These are phyloP conservation scores for Lipomyces sp. DNA, from an alignment of 805 yeast genomes.

Conservation along the genomic window DNA sequence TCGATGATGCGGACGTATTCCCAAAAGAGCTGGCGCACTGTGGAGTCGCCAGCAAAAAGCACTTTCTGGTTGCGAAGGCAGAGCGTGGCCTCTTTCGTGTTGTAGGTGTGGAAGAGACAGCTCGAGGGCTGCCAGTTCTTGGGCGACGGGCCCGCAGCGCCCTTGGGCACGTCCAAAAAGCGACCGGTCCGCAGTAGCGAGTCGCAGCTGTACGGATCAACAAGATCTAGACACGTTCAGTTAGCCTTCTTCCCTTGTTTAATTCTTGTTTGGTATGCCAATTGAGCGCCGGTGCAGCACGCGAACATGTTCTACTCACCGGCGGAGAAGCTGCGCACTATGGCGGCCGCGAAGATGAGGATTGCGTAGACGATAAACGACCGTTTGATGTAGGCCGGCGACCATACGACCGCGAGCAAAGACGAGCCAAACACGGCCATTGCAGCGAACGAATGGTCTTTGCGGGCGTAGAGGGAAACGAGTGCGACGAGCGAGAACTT, in stretches of 20 bases:
- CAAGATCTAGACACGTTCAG: slow-evolving; percentile 5
- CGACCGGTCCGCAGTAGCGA: slow-evolving; percentile 20
- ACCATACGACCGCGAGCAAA: too few species aligned
- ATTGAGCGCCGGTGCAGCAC: too few species aligned
- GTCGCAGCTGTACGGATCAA: slow-evolving; percentile 26
- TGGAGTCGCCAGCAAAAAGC: slow-evolving; percentile 31
- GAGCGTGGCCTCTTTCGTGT: slow-evolving; percentile 15
- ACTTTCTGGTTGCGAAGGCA: slow-evolving; percentile 27
- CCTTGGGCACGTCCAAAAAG: slow-evolving; percentile 12
- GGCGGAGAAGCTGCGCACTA: slow-evolving; percentile 20
- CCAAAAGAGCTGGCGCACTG: slow-evolving; percentile 31
- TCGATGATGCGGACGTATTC: slow-evolving; percentile 28
- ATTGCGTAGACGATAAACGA: slow-evolving; percentile 15
- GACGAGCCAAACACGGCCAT: too few species aligned
- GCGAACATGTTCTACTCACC: slow-evolving; percentile 16
- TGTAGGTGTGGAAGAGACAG: slow-evolving; percentile 29
- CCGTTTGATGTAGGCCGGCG: too few species aligned
- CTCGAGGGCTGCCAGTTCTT: slow-evolving; percentile 32
- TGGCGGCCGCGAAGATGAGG: slow-evolving; percentile 17
- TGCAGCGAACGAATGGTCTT: too few species aligned
- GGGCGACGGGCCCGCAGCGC: slow-evolving; percentile 7
- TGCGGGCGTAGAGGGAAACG: too few species aligned
- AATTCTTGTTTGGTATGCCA: too few species aligned
- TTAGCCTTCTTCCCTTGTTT: too few species aligned
- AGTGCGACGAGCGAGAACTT: too few species aligned